These are phyloP conservation scores for Vanrija sp. DNA, from an alignment of 1,284 basidiomycete genomes.

Conservation along the genomic window DNA sequence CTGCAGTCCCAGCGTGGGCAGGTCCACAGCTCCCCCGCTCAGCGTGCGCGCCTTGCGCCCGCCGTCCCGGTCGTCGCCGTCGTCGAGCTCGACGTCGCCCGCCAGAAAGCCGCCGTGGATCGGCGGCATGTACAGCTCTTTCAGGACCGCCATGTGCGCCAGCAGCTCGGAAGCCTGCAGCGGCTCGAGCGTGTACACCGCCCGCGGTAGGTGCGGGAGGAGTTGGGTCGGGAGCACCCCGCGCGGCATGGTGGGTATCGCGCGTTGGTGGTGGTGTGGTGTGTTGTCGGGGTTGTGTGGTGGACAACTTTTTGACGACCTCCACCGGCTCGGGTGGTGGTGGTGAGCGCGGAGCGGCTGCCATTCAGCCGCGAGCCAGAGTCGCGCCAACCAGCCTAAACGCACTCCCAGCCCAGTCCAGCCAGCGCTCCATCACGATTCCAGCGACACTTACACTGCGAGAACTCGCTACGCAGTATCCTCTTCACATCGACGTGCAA, in stretches of 20 bases:
- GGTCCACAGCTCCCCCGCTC: slow-evolving; percentile 20
- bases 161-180: slow-evolving; percentile 28
- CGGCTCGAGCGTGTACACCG: slow-evolving; percentile 33
- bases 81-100: slow-evolving; percentile 20
- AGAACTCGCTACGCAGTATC: too few relatives aligned
- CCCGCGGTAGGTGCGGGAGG: slow-evolving; percentile 36
- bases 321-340: too few relatives aligned
- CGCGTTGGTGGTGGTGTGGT: too few relatives aligned
- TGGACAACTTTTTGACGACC: too few relatives aligned
- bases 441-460: too few relatives aligned
- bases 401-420: too few relatives aligned
- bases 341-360: too few relatives aligned
- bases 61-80: not conserved
- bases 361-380: too few relatives aligned
- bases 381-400: too few relatives aligned
- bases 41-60: slow-evolving; percentile 20
- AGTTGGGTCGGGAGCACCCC: slow-evolving; percentile 30
- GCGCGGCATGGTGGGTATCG: not conserved
- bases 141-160: slow-evolving; percentile 31
- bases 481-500: too few relatives aligned
- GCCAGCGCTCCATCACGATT: too few relatives aligned
- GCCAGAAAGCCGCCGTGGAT: slow-evolving; percentile 43
- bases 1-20: slow-evolving; percentile 20
- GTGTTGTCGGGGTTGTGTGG: too few relatives aligned
- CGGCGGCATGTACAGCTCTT: slow-evolving; percentile 41